Conservation (phyloP, 2,329 filamentous ascomycete species). For the Diplodia scrobiculata region DNA sequence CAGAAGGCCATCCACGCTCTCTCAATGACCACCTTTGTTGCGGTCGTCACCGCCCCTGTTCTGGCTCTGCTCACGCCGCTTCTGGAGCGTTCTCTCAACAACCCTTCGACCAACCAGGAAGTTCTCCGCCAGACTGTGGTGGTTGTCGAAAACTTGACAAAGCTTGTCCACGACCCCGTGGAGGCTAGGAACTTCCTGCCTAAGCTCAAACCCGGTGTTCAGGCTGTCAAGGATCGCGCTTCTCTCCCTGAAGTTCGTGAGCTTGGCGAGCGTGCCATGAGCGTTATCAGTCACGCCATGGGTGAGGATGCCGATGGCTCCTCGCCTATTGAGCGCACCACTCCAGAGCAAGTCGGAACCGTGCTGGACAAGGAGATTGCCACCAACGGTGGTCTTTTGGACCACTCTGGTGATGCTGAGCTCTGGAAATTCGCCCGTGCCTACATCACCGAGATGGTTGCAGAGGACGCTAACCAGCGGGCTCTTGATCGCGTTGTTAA, state of each 20-base stretch:
- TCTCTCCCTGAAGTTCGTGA: conserved; percentile 94
- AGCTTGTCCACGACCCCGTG: conserved; percentile 92
- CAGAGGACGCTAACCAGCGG: conserved; percentile 83
- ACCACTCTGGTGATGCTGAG: conserved; percentile 61
- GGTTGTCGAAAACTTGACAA: conserved; percentile 96
- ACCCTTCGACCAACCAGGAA: conserved; percentile 86
- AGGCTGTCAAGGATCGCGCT: conserved; percentile 81
- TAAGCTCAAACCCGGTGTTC: conserved; percentile 90
- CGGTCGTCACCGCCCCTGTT: conserved; percentile 91
- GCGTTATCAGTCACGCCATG: conserved; percentile 94
- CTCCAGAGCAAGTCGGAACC: conserved; percentile 71
- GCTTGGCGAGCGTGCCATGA: conserved; percentile 76
- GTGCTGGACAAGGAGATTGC: conserved; percentile 76
- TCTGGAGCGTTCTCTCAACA: conserved; percentile 90
- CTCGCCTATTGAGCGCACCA: conserved; percentile 65
- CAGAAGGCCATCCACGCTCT: conserved; percentile 97
- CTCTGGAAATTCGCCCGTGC: conserved; percentile 67
- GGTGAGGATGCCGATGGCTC: conserved; percentile 61
- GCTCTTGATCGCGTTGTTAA: conserved; percentile 70
- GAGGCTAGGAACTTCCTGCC: conserved; percentile 94
- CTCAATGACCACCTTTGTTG: conserved; percentile 97
- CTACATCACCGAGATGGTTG: conserved; percentile 82
- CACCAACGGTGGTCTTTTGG: conserved; percentile 64
- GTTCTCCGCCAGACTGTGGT: conserved; percentile 94
- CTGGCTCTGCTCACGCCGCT: conserved; percentile 92